These are phyloP conservation scores for Pseudoturritis turrita DNA, from an alignment of 345 rosid genomes.

Conservation along the genomic window DNA sequence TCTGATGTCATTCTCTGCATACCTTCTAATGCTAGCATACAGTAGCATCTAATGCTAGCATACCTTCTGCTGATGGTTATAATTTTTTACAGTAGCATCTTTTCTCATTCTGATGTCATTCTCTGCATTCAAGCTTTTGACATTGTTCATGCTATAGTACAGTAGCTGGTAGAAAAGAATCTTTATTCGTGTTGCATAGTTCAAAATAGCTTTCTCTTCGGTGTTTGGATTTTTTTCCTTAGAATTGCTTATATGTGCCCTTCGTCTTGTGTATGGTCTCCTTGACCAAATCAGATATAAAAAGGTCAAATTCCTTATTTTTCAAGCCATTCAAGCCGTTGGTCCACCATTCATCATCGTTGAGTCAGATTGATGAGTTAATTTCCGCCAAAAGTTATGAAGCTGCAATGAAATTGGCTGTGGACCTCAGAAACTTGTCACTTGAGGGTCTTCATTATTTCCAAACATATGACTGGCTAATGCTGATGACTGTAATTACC, in stretches of 20 bases:
- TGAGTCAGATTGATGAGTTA: conserved; percentile 63
- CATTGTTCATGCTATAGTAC: conserved; percentile 6
- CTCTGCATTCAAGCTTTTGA: conserved; percentile 3
- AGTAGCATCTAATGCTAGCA: not conserved
- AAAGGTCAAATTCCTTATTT: conserved; percentile 60
- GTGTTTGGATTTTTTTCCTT: not conserved
- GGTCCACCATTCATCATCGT: conserved; percentile 37
- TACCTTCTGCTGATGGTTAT: not conserved
- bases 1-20: too few relatives aligned
- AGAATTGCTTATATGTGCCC: not conserved
- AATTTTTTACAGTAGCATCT: not conserved
- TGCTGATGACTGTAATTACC: conserved; percentile 82
- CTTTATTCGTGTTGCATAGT: not conserved
- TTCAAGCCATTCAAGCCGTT: conserved; percentile 85
- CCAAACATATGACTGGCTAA: conserved; percentile 94
- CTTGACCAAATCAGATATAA: conserved; percentile 72
- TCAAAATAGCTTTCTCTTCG: not conserved
- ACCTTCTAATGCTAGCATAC: too few relatives aligned
- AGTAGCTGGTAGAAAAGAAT: not conserved
- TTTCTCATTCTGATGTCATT: conserved; percentile 1
- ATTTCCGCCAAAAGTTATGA: conserved; percentile 49
- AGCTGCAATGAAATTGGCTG: conserved; percentile 61
- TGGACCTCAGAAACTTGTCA: conserved; percentile 79
- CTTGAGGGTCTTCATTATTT: conserved; percentile 87
- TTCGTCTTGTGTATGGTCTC: conserved; percentile 13